These are phyloP conservation scores for Aspergillus affinis DNA, from an alignment of 495 filamentous ascomycete genomes.

Conservation along the genomic window DNA sequence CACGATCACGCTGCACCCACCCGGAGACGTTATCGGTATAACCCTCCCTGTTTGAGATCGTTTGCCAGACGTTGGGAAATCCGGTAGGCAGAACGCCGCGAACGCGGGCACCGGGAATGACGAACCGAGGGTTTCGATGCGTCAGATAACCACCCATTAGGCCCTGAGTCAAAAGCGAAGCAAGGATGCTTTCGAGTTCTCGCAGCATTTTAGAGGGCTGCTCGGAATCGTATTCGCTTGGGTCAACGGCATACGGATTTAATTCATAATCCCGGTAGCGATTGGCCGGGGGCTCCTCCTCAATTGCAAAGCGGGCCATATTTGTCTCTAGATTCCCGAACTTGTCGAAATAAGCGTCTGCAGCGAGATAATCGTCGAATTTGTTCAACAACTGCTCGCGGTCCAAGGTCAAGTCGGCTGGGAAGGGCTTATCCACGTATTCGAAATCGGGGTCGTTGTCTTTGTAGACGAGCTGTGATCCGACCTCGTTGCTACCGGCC, in stretches of 20 bases:
- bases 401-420: conserved; percentile 4
- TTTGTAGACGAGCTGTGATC: conserved; percentile 35
- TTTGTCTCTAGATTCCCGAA: conserved; percentile 34
- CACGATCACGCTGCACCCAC: conserved; percentile 47
- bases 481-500: conserved; percentile 20
- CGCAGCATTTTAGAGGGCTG: conserved; percentile 53
- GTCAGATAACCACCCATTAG: conserved; percentile 87
- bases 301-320: conserved; percentile 24
- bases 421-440: conserved; percentile 15
- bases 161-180: conserved; percentile 75
- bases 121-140: conserved; percentile 71
- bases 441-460: conserved; percentile 36
- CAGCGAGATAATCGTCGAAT: conserved; percentile 39
- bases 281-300: conserved; percentile 39
- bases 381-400: conserved; percentile 26
- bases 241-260: conserved; percentile 33
- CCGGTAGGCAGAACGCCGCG: conserved; percentile 60
- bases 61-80: conserved; percentile 61
- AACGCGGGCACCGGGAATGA: conserved; percentile 74
- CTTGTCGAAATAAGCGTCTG: conserved; percentile 37
- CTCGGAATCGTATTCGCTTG: conserved; percentile 34
- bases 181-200: conserved; percentile 75
- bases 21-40: conserved; percentile 50
- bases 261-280: conserved; percentile 48
- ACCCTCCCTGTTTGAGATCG: conserved; percentile 46